phyloP scores from a whole-genome alignment of 2,329 filamentous ascomycete species.

The Lasiodiplodia citricola region DNA sequence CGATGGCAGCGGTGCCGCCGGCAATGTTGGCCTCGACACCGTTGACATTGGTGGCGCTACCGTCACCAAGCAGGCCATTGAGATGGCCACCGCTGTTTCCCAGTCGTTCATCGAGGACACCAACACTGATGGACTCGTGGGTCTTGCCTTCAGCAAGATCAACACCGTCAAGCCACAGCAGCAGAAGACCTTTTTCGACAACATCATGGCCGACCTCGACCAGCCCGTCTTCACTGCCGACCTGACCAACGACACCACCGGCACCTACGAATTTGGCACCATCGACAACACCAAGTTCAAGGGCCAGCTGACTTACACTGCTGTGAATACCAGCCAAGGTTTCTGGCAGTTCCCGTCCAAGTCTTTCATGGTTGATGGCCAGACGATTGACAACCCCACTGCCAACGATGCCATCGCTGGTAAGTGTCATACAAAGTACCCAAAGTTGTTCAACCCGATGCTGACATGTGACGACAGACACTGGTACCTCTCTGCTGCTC shows the following conservation, averaged over 20 bases:
- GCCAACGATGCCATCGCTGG: constrained; percentile 51
- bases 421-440: constrained; percentile 13
- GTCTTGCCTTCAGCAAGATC: constrained; percentile 37
- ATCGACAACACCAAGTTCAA: constrained; percentile 69
- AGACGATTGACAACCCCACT: constrained; percentile 60
- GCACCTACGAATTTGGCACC: constrained; percentile 75
- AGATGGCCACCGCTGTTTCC: constrained; percentile 66
- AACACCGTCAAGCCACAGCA: constrained; percentile 60
- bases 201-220: constrained; percentile 64
- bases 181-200: constrained; percentile 78
- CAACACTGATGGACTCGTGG: constrained; percentile 71
- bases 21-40: constrained; percentile 70
- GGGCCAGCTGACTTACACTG: constrained; percentile 66
- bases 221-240: constrained; percentile 74
- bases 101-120: constrained; percentile 63
- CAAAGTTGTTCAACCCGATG: neutral
- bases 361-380: constrained; percentile 61
- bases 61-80: constrained; percentile 68
- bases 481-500: constrained; percentile 68
- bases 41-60: constrained; percentile 71
- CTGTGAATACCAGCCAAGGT: constrained; percentile 65
- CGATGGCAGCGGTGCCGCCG: constrained; percentile 67
- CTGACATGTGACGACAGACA: constrained; percentile 39
- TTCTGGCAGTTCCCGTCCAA: constrained; percentile 72
- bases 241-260: constrained; percentile 64